Base-by-base conservation (phyloP, 208 protist genomes). In the Angomonas deanei region DNA sequence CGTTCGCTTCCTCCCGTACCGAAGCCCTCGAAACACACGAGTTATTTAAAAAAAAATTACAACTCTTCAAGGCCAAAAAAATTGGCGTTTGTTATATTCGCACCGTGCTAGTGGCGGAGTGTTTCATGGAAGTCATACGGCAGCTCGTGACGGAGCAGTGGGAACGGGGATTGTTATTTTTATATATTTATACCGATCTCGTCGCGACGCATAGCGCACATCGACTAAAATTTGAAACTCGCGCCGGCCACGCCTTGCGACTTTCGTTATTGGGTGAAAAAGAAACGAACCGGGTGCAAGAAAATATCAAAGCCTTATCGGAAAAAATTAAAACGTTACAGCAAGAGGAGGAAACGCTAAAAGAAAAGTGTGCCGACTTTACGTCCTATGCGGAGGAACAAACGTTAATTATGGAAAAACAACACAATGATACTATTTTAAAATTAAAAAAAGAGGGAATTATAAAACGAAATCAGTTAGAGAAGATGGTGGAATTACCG, bases 221-320 rank as follows among this genome's bases (percentile, higher is more conserved):
- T 58, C 79, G 86, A 0, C 76, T 82, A 36, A 58, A 92, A 13
- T 93, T 93, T 54, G 90, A 96, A 34, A 90, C 80, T 15, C 90
- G 90, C 49, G 81, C 91, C 0, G 90, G 90, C 13, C 84, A 96
- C 63, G 86, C 86, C 10, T 88, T 96, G 59, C 79, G 90, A 0
- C 75, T 96, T 5, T 84, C 90, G 23, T 70, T 96, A 33, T 88
- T 92, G 62, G 90, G 86, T 10, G 86, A 93, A 68, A 91, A 93
- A 68, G 86, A 93, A 39, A 86, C 81, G 27, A 55, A 73, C 31
- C 66, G 64, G 23, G 74, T 89, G 64, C 66, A 87, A 75, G 65
- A 73, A 46, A 78, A 91, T 48, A 92, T 92, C 56, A 34, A 50
- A 13, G 46, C 42, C 10, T 62, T 93, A 39, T 63, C 64, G 53